A percentile compares a stretch with the other conserved stretches of the same genome.
Conservation (phyloP, 2,329 filamentous ascomycete species). For the Fusarium hainanense region DNA sequence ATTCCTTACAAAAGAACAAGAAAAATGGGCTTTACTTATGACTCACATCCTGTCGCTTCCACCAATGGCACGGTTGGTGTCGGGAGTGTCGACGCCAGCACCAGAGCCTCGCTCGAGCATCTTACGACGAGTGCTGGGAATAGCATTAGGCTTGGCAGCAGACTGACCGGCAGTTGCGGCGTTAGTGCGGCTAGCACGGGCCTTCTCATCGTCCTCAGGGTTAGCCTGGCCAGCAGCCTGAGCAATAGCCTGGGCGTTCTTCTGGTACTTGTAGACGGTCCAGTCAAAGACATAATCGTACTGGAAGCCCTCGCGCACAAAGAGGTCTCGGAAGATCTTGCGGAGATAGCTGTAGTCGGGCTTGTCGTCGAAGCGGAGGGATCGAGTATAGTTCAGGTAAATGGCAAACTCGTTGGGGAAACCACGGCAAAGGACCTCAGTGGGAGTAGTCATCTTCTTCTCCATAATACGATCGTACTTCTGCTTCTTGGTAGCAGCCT, state of each 20-base stretch:
- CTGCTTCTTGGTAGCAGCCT: conserved; percentile 99
- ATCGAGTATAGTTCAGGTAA: conserved; percentile 99
- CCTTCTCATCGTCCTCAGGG: conserved; percentile 82
- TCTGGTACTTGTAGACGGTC: conserved; percentile 99
- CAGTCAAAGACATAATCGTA: conserved; percentile 99
- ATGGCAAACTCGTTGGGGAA: conserved; percentile 99
- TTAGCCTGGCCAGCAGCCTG: conserved; percentile 76
- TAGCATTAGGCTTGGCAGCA: conserved; percentile 76
- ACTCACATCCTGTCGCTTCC: conserved; percentile 98
- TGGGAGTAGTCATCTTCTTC: conserved; percentile 99
- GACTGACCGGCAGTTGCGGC: conserved; percentile 73
- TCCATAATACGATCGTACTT: conserved; percentile 99
- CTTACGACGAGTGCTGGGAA: conserved; percentile 84
- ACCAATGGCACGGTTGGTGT: conserved; percentile 79
- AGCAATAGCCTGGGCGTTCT: conserved; percentile 95
- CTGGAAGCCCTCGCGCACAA: conserved; percentile 98
- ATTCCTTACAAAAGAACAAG: conserved; percentile 85
- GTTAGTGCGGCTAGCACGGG: conserved; percentile 73
- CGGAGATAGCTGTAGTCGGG: conserved; percentile 99
- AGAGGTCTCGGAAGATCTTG: conserved; percentile 99
- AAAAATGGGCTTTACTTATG: conserved; percentile 61
- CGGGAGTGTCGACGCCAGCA: conserved; percentile 72
- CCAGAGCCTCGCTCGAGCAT: conserved; percentile 76
- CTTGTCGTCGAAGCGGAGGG: conserved; percentile 99
- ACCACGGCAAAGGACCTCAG: conserved; percentile 97